Evolutionary conservation across 305 asterid genomes (phyloP), one percentile per base, ranked within the genome.

Genomic region (Fraxinus platypoda): DNA sequence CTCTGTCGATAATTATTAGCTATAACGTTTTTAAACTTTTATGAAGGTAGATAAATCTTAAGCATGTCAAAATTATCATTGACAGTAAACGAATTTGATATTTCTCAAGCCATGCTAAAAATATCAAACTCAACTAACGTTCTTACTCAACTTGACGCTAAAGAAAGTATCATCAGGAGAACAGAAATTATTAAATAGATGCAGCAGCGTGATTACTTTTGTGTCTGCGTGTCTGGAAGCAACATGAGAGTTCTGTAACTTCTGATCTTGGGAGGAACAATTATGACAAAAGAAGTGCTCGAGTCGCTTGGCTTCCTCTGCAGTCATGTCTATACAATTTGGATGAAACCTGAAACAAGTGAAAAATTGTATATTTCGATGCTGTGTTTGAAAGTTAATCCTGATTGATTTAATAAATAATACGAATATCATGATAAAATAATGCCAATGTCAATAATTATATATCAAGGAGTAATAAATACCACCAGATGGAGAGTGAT

Each of bases 331-430:
- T 88, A 93, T 87, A 88, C 98, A 94, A 71, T 87, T 37, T 11
- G 98, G 98, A 82, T 94, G 98, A 88, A 90, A 94, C 98, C 98
- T 94, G 91, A 78, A 85, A 41, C 78, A 83, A 84, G 81, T 84
- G 78, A 64, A 25, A 66, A 84, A 31, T 78, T 33, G 46, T 15
- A 79, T 64, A 70, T 12, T 77, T 79, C 46, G 79, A 79, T 79
- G 17, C 9, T 74, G 79, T 41, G 43, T 70, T 38, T 30, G 64
- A 66, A 83, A 81, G 46, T 54, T 17, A 23, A 9, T 46, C 72
- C 75, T 37, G 26, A 19, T 15, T 15, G 75, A 21, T 43, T 46
- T 59, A 6, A 19, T 6, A n/a, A 35, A n/a, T 62, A 71, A 21
- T 33, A 52, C 3, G 8, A 19, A 52, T 57, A 7, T 28, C 74